These are phyloP conservation scores for Annulohypoxylon nitens DNA, from an alignment of 495 filamentous ascomycete genomes.

Conservation along the genomic window DNA sequence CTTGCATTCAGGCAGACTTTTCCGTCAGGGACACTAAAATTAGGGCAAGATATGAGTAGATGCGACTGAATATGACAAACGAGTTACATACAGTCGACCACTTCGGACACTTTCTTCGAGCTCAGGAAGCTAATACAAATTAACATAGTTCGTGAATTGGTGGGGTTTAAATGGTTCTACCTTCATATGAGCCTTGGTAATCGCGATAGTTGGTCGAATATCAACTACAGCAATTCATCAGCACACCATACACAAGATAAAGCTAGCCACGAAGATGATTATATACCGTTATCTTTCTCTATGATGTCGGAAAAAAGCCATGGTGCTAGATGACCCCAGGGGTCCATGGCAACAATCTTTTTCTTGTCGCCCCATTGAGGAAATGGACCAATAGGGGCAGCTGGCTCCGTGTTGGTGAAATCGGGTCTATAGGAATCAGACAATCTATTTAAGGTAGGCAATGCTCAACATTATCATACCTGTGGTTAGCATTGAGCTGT, in stretches of 20 bases:
- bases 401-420: conserved; percentile 94
- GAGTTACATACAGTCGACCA: conserved; percentile 71
- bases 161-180: conserved; percentile 37
- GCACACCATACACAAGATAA: conserved; percentile 11
- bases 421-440: conserved; percentile 70
- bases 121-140: conserved; percentile 75
- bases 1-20: conserved; percentile 85
- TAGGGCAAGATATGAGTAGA: conserved; percentile 43
- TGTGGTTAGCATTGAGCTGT: conserved; percentile 85
- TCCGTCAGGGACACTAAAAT: conserved; percentile 77
- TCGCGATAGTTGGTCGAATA: conserved; percentile 91
- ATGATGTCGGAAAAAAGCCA: conserved; percentile 81
- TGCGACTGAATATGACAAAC: background rate
- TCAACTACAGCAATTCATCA: conserved; percentile 68
- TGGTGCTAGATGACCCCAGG: conserved; percentile 88
- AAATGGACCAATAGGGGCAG: conserved; percentile 87
- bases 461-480: conserved; percentile 49
- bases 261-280: background rate
- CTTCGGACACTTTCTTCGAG: conserved; percentile 86
- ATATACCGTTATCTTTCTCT: conserved; percentile 69
- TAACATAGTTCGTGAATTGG: conserved; percentile 27
- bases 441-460: background rate
- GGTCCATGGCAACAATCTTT: conserved; percentile 99
- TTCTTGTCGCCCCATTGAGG: conserved; percentile 89
- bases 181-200: conserved; percentile 97